Conservation (phyloP, 2,329 filamentous ascomycete species). For the Ophiosphaerella korrae region DNA sequence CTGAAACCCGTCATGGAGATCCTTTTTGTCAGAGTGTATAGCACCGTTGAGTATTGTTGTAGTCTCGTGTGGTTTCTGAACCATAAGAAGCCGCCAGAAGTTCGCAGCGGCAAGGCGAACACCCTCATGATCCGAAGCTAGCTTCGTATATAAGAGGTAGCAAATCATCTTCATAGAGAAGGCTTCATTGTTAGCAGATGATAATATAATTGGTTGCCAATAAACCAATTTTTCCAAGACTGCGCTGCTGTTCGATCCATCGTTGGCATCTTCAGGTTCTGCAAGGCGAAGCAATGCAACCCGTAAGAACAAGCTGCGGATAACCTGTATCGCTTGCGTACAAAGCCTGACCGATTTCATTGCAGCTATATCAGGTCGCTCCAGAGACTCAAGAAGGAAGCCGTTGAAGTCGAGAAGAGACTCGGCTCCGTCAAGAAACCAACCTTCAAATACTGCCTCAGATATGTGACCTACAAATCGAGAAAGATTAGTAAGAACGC, state of each 20-base stretch:
- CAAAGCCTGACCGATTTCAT: conserved; percentile 92
- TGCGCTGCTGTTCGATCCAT: conserved; percentile 66
- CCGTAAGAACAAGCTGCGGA: conserved; percentile 78
- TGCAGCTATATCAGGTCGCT: conserved; percentile 78
- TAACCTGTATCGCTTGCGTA: conserved; percentile 76
- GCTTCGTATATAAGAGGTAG: conserved; percentile 89
- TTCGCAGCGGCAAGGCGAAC: conserved; percentile 79
- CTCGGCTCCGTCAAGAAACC: conserved; percentile 90
- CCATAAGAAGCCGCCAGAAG: conserved; percentile 87
- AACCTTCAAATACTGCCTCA: conserved; percentile 93
- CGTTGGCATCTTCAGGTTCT: conserved; percentile 73
- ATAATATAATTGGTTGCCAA: conserved; percentile 92
- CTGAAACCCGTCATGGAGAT: conserved; percentile 77
- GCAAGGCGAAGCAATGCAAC: conserved; percentile 81
- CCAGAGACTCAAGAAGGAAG: conserved; percentile 83
- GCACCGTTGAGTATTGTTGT: conserved; percentile 73
- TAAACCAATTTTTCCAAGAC: conserved; percentile 88
- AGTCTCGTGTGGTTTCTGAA: conserved; percentile 89
- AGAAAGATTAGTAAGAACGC: conserved; percentile 83
- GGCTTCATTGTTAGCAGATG: conserved; percentile 76
- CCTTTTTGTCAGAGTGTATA: conserved; percentile 70
- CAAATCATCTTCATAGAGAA: conserved; percentile 84
- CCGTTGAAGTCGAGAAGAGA: conserved; percentile 85
- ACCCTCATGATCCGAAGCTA: conserved; percentile 70
- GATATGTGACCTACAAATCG: conserved; percentile 80